Evolutionary conservation across 257 asterid genomes (phyloP).

Genomic region (Jaltomata sinuosa): DNA sequence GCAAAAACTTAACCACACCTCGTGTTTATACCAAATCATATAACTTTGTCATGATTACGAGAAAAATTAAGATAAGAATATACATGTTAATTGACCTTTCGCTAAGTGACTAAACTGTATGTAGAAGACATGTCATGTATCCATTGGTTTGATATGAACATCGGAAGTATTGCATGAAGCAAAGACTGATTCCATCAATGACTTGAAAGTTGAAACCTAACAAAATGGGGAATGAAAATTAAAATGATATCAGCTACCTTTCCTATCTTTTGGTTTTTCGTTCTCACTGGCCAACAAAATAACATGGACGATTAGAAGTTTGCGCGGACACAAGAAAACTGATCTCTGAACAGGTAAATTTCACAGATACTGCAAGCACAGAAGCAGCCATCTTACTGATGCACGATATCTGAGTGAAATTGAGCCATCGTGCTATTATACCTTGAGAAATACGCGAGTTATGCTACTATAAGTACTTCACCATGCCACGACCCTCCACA

Average conservation of each 20-base stretch:
- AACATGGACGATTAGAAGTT: background rate
- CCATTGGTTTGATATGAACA: background rate
- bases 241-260: background rate
- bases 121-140: background rate
- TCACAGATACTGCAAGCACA: background rate
- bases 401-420: background rate
- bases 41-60: background rate
- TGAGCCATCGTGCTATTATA: background rate
- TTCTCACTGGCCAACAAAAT: background rate
- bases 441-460: background rate
- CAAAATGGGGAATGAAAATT: background rate
- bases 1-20: no score
- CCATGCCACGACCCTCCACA: conserved; percentile 89
- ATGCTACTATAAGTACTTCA: conserved; percentile 46
- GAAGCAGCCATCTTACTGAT: background rate
- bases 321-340: background rate
- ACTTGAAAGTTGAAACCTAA: background rate
- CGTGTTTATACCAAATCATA: background rate
- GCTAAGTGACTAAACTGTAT: background rate
- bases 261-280: background rate
- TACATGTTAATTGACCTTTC: background rate
- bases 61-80: background rate
- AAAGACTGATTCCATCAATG: background rate
- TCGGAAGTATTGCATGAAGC: background rate
- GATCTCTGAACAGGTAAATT: background rate